Evolutionary conservation across 2,329 filamentous ascomycete species (phyloP), one percentile per base, ranked within the genome.

Genomic region (Pseudogymnoascus sp.): DNA sequence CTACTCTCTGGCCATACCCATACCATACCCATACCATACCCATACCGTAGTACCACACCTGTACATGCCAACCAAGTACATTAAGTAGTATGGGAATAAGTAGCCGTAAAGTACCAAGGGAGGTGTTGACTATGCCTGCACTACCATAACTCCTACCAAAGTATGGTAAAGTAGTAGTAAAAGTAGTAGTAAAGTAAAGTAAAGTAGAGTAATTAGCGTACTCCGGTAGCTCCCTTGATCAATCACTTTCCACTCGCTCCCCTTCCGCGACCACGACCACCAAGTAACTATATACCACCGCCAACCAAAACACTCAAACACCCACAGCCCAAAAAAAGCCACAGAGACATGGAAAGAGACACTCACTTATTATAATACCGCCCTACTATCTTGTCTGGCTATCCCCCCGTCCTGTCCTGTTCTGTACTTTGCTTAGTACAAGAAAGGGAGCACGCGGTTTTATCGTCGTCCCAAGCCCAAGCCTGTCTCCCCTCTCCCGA

Each of bases 191-290:
- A 28, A 31, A 31, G 28, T 31, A 23, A 23, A 25, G 23, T 25
- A 25, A 25, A 25, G 23, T 25, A 5, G 1, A 25, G 23, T 25
- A 25, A 25, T 11, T 57, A 57, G 48, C 48, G 48, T 57, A 34
- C 25, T 57, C 48, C 48, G 48, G 48, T 57, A 57, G 48, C 48
- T 57, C 48, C 48, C 48, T 57, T 57, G 48, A 57, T 57, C 48
- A 57, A 31, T 57, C 48, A 57, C 48, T 48, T 57, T 57, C 48
- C n/a, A 57, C 25, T 57, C 48, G 48, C 48, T 34, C 48, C 48
- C 48, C 28, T 31, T 34, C 28, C 28, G n/a, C n/a, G n/a, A n/a
- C 48, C 25, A 31, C 5, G 19, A 57, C 48, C 48, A 31, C 48
- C 48, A 57, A 51, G 45, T 51, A 51, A 51, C 45, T 28, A 23